Conservation (phyloP, 768 basidiomycete genomes). For the Amanita muscaria region DNA sequence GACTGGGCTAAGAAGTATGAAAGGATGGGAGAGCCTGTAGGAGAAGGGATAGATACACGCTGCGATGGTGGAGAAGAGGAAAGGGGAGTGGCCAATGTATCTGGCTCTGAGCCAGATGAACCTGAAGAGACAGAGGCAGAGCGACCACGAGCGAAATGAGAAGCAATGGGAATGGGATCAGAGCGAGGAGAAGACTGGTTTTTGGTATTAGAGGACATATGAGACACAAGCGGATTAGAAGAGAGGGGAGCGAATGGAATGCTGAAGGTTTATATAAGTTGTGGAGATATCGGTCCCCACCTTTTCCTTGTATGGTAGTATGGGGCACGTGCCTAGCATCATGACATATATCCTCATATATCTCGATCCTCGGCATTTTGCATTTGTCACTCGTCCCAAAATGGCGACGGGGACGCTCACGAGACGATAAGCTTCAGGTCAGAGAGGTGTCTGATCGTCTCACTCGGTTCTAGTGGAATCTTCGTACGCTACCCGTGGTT, state of each 20-base stretch:
- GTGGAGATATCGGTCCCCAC: constrained; percentile 2
- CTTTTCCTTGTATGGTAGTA: not conserved
- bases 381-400: too few species aligned
- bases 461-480: too few species aligned
- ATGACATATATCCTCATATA: not conserved
- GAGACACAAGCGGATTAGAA: not conserved
- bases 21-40: constrained; percentile 62
- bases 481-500: too few species aligned
- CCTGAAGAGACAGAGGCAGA: constrained; percentile 57
- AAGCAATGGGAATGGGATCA: constrained; percentile 55
- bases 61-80: constrained; percentile 33
- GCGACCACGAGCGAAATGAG: constrained; percentile 37
- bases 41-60: constrained; percentile 39
- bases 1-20: constrained; percentile 60
- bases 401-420: too few species aligned
- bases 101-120: constrained; percentile 45
- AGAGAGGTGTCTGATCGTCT: too few species aligned
- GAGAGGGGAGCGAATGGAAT: not conserved
- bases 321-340: constrained; percentile 6
- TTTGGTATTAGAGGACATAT: constrained; percentile 23
- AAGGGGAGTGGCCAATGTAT: constrained; percentile 41
- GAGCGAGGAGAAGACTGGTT: constrained; percentile 37
- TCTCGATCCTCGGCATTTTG: not conserved
- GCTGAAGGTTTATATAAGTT: not conserved
- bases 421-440: too few species aligned